These are phyloP conservation scores for Yueomyces sinensis DNA, from an alignment of 805 yeast genomes.

Conservation along the genomic window DNA sequence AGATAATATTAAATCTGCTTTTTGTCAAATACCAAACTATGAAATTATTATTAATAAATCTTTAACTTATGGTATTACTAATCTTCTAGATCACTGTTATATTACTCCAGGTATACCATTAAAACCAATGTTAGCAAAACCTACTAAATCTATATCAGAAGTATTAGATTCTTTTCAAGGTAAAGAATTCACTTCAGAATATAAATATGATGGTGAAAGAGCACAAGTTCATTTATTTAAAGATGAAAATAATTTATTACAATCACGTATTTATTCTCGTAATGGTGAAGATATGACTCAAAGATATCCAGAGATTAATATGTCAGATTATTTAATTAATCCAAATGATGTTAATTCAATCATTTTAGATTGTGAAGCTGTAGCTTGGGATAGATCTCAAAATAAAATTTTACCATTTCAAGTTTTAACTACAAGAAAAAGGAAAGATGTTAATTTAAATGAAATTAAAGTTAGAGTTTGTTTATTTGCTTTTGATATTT, in stretches of 20 bases:
- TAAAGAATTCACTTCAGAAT: constrained; percentile 84
- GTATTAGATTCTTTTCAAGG: constrained; percentile 80
- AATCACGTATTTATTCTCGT: constrained; percentile 77
- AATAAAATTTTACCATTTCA: constrained; percentile 88
- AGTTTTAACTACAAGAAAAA: constrained; percentile 79
- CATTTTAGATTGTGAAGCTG: constrained; percentile 92
- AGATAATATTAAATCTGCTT: constrained; percentile 69
- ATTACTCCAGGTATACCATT: constrained; percentile 87
- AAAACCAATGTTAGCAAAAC: constrained; percentile 97
- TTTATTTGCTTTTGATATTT: constrained; percentile 79
- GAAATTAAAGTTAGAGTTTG: constrained; percentile 88
- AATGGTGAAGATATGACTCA: constrained; percentile 96
- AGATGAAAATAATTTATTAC: constrained; percentile 47
- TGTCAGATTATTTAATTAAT: constrained; percentile 41
- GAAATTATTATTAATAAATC: constrained; percentile 61
- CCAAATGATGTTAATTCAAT: constrained; percentile 33
- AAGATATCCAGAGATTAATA: constrained; percentile 82
- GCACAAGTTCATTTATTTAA: constrained; percentile 79
- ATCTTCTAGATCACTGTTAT: constrained; percentile 53
- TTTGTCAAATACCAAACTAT: constrained; percentile 82
- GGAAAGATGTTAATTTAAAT: constrained; percentile 80
- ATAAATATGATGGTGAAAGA: constrained; percentile 95
- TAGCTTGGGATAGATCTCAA: constrained; percentile 80
- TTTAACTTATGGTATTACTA: constrained; percentile 50
- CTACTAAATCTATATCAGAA: constrained; percentile 88